Percentiles rank a stretch among this genome's conserved stretches.
Conservation (phyloP, 2,329 filamentous ascomycete genomes). For the Penicillium hordei region DNA sequence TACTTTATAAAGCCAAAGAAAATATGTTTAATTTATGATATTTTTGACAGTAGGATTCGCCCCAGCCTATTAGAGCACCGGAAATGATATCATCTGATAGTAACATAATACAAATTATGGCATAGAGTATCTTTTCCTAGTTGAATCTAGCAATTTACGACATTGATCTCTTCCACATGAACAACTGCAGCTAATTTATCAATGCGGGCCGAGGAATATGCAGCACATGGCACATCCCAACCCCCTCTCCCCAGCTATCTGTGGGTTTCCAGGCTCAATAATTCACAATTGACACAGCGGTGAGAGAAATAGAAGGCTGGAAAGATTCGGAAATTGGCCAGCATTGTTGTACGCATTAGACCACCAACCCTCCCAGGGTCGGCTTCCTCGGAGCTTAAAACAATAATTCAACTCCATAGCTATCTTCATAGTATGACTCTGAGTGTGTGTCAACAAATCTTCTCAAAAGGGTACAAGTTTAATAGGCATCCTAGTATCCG, state of each 20-base stretch:
- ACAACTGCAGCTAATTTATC: background rate
- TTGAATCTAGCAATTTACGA: too few species aligned
- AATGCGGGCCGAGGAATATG: background rate
- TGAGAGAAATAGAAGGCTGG: background rate
- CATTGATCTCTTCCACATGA: background rate
- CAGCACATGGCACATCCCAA: background rate
- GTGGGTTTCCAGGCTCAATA: background rate
- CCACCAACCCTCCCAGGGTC: background rate
- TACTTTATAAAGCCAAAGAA: background rate
- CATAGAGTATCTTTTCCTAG: too few species aligned
- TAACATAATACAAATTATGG: background rate
- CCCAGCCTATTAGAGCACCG: background rate
- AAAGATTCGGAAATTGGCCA: background rate
- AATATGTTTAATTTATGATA: background rate
- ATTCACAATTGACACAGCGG: background rate
- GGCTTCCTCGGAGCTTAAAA: background rate
- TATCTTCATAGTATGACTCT: background rate
- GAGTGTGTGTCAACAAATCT: background rate
- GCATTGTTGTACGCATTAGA: background rate
- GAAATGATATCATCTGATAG: background rate
- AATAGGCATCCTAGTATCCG: background rate
- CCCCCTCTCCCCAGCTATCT: background rate
- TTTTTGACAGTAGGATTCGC: background rate
- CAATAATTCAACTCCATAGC: background rate
- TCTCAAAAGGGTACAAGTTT: background rate